Evolutionary conservation across 129 eudicot genomes (phyloP), one percentile per base, ranked within the genome.

Genomic region (Artemisia tridentata): DNA sequence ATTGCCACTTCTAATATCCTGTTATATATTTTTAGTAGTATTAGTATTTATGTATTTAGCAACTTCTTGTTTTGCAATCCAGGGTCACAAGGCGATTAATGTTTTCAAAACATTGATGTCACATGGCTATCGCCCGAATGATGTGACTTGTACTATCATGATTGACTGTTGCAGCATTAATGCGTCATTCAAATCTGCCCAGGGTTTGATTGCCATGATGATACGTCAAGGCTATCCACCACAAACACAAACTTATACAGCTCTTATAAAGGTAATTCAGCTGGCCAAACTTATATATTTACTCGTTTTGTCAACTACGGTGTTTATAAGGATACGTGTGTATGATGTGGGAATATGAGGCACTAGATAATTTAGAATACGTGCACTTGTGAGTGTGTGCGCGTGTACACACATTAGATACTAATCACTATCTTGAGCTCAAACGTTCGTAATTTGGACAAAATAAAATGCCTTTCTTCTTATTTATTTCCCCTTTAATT

Each of bases 141-240:
- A 72, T 48, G 84, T 79, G 58, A 93, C 96, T 25, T 88, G 80
- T 52, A 84, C 20, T 79, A 87, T 85, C 69, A 87, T 93, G 97
- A 88, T 93, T 63, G 84, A 85, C 75, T 87, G 99, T 78, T 93
- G 96, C 80, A 71, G 82, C 77, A 62, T 85, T 68, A 72, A 67
- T 23, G 59, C 83, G 55, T 84, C 96, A 27, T 84, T 85, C 64
- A 84, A 76, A 79, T 90, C 92, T 56, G 97, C 99, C 57, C 78
- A 64, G 74, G 88, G 89, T 18, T 56, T 95, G 38, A 75, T 81
- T 1, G 84, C 93, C 16, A 64, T 75, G 92, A 95, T 90, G 96
- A 77, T 86, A 47, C 93, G 89, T 60, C 63, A 64, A 47, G 97
- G 97, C 23, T 86, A 73, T 79, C 57, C 27, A 78, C 87, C 85